Evolutionary conservation across 2,329 filamentous ascomycete species (phyloP), one percentile per base, ranked within the genome.

Genomic region (Arthrobotrys conoides): DNA sequence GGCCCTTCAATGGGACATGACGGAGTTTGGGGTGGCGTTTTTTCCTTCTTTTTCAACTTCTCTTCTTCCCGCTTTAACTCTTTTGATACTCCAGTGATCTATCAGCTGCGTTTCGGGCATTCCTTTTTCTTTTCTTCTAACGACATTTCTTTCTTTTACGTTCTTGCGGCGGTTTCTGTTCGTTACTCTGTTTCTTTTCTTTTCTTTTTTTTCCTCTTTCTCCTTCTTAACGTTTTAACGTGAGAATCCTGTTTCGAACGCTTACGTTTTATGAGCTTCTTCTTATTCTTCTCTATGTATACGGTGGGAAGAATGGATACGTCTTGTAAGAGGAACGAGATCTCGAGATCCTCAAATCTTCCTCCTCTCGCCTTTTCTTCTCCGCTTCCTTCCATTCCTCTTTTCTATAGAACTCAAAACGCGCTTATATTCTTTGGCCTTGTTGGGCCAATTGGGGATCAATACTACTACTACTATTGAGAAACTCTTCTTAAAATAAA

Each of bases 21-120:
- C 44, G 38, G 66, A 67, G 71, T 75, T 75, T 18, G 18, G 44
- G 9, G n/a, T n/a, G 51, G 41, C 59, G 71, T 64, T 53, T 53
- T 67, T 44, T 49, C n/a, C 20, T n/a, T n/a, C 27, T 12, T 24
- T 59, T 36, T 24, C 33, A 9, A 14, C 22, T 69, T 33, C 61
- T n/a, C 20, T 68, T 51, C 20, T 24, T 36, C 53, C 38, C 53
- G 8, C 48, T 20, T n/a, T 16, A 24, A 44, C 48, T 48, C 20
- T 44, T 55, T 38, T 24, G 57, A 44, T 44, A 44, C 57, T 61
- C 14, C 44, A 41, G 44, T 44, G 65, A 49, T 51, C 33, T 65
- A 38, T 55, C 24, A 38, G 46, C 46, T 38, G 20, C 33, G 64
- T 27, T 67, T 53, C 49, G 64, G 33, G 36, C 22, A 27, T 44